Evolutionary conservation across 2,329 filamentous ascomycete species (phyloP).

Genomic region (Stemphylium vesicarium): DNA sequence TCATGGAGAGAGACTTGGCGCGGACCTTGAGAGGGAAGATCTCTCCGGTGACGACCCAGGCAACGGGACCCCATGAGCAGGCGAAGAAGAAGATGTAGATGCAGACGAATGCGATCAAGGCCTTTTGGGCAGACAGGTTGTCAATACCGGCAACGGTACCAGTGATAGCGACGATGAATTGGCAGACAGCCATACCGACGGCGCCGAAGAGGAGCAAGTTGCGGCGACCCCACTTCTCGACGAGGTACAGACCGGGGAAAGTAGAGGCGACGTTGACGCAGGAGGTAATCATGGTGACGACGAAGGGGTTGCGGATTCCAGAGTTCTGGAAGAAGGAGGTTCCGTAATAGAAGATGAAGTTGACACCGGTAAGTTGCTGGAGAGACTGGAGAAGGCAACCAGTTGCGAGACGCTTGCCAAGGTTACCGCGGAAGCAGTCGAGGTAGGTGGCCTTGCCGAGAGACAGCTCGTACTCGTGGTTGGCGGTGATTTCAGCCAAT

Average conservation of each 20-base stretch:
- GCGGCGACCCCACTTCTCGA: constrained; percentile 80
- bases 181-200: constrained; percentile 67
- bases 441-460: constrained; percentile 56
- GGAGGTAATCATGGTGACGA: constrained; percentile 76
- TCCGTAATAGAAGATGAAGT: constrained; percentile 54
- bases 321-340: constrained; percentile 51
- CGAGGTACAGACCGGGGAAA: constrained; percentile 74
- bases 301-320: constrained; percentile 61
- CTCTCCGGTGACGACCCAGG: constrained; percentile 64
- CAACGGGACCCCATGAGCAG: constrained; percentile 77
- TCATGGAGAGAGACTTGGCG: constrained; percentile 58
- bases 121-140: constrained; percentile 48
- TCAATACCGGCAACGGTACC: constrained; percentile 47
- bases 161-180: constrained; percentile 52
- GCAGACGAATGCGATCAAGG: constrained; percentile 58
- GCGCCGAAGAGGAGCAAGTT: constrained; percentile 77
- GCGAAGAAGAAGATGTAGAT: constrained; percentile 84
- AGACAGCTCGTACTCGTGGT: constrained; percentile 76
- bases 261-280: constrained; percentile 80
- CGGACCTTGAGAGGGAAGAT: constrained; percentile 56
- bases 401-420: constrained; percentile 70
- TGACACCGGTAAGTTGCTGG: constrained; percentile 70
- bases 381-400: constrained; percentile 78
- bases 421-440: constrained; percentile 55
- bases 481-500: constrained; percentile 67